Base-by-base conservation (phyloP, 192 early-diverging fungal genomes). In the Coemansia sp. region DNA sequence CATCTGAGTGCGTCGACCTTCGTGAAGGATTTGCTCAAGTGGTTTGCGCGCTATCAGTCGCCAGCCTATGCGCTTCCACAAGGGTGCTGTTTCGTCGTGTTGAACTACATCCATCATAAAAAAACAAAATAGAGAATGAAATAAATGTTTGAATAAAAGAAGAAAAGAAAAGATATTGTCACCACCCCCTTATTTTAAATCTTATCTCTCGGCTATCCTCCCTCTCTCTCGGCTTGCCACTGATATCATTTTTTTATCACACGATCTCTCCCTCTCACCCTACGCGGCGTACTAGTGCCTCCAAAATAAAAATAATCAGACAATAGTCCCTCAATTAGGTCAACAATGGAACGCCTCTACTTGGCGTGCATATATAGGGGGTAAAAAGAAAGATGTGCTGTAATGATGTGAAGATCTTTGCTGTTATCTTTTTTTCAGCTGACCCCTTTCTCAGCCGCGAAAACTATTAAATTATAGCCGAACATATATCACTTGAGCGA, bases 1-100 rank as follows among this genome's bases (percentile, higher is more conserved):
- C 80, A 89, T 87, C 63, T 75, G 65, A 2, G 90, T 88, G 3
- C 38, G 67, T 24, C 73, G 54, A 43, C 85, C 76, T 60, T 86
- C 85, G 36, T 54, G 72, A 18, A 86, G 65, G 41, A 86, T 80
- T n/a, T 67, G 57, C 8, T 86, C 85, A 9, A 84, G 46, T 16
- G 77, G 54, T 64, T 84, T 80, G 66, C 81, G 81, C 15, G 73
- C 59, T 42, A 70, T 44, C 8, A 82, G 65, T 0, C 78, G 70
- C 12, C 13, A 13, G 6, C 46, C 3, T 18, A 84, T 41, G 13
- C 43, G 76, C 55, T 66, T 84, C 81, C 81, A 84, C 38, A 42
- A 7, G 0, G 80, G 55, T 18, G 40, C 36, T 9, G 41, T 22
- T n/a, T 34, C 40, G 10, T 20, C 22, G 3, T 67, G 15, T 22